Evolutionary conservation across 495 filamentous ascomycete species (phyloP), one percentile per base, ranked within the genome.

Genomic region (Hypoxylon subgilvum): DNA sequence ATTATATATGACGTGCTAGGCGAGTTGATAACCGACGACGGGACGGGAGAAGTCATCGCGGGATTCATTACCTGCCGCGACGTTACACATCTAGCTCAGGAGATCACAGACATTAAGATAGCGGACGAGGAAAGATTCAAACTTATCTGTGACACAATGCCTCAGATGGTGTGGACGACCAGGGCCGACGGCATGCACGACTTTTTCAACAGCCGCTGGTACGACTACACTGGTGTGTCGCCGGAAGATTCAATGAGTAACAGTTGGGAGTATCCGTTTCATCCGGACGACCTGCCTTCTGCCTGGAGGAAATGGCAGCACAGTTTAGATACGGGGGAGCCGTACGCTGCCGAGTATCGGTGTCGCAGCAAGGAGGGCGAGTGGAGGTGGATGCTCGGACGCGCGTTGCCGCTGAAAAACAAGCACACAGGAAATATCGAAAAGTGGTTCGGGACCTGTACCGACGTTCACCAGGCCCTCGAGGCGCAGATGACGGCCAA

Each of bases 381-480:
- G 34, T 89, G 81, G 81, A 74, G 86, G 34, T 89, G 86, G 87
- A 89, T 91, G 80, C 72, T 89, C 3, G 84, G 83, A 25, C 76
- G 82, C 31, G 88, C 86, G 1, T 53, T 86, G 27, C 87, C 88
- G 0, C 68, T 90, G 48, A 73, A 73, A 44, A 82, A 88, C 59
- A 79, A 79, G 46, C 77, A 77, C 44, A 86, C 74, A 2, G 83
- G 84, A 0, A 70, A 74, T 23, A 88, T 90, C 34, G 72, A 86
- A 48, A 87, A 87, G 68, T 91, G 87, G 88, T 88, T 87, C 61
- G 88, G 73, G 12, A 82, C 84, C n/a, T 86, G 82, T 63, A 88
- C 84, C 6, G 84, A 89, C 40, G 84, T 88, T 19, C 81, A 88
- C 61, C 83, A 87, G 38, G 73, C 82, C 13, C 82, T 88, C 4